Evolutionary conservation across 2,329 filamentous ascomycete species (phyloP), one percentile per base, ranked within the genome.

Genomic region (Rasamsonia emersonii): DNA sequence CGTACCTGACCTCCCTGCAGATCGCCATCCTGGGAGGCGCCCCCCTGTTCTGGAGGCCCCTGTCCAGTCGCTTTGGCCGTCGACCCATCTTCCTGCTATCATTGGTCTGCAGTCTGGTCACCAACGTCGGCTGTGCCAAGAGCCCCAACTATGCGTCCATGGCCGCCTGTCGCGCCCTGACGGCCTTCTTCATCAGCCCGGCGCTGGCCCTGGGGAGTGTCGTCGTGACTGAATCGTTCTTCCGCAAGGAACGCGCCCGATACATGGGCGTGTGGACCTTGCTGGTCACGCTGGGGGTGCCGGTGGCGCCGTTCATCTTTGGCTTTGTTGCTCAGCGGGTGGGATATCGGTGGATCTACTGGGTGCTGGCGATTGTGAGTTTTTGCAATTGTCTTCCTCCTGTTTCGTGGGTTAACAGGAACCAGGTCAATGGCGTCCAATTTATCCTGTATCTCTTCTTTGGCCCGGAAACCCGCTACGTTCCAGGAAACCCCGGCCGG

Each of bases 231-330:
- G 72, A 76, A 44, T 71, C 66, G 1, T 75, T 72, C 37, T 76
- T 75, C 52, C 69, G 67, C 44, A 64, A 64, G 18, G 67, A 75
- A 28, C 55, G 71, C 14, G 71, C 61, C 4, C 61, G 58, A 29
- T 72, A 68, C 30, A 73, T 75, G 65, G 72, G 72, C 17, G 54
- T 74, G n/a, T 73, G 71, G 72, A 74, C 71, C 30, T 51, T 59
- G 33, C 56, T 72, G 49, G 50, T 71, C 9, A 71, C 68, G 0
- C 36, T 72, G 8, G 68, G 68, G 19, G 61, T 67, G 16, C 65
- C 66, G 2, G 39, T 59, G 14, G 53, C 51, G 8, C 54, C 54
- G 1, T 51, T 58, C 11, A 54, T 59, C 14, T 53, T 58, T 17
- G 54, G 54, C 0, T 58, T 57, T n/a, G 71, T 75, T 1, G 62